Evolutionary conservation across 305 asterid genomes (phyloP), one percentile per base, ranked within the genome.

Genomic region (Nicotiana rustica): DNA sequence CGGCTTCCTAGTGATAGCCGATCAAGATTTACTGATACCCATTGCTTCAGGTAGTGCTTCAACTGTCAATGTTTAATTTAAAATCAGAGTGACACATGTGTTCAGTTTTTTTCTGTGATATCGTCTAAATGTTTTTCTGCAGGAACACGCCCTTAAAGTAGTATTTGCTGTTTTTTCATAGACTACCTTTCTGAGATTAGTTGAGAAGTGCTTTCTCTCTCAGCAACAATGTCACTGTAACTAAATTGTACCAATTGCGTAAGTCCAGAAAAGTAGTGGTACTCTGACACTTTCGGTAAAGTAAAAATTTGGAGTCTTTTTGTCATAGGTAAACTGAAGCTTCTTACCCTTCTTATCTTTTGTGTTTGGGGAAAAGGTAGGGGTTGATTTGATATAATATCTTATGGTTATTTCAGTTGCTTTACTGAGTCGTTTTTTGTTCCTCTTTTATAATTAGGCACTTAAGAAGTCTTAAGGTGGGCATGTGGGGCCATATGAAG

Each of bases 11-110:
- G 87, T 84, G 98, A 96, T 85, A 84, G 91, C 71, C 92, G 94
- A 68, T 85, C 97, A 55, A 92, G 97, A 88, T 86, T 91, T 87
- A 84, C 84, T 88, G 97, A 93, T 82, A 82, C 89, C 82, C 95
- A 89, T 78, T 90, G 95, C 77, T 92, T 90, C 92, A 96, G 98
- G 99, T 94, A 92, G 82, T 70, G 47, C 70, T 73, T 80, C 73
- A 71, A 67, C 62, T 83, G 57, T 25, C 80, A 52, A 8, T 75
- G 80, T 29, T 29, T 41, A 52, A 52, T 52, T 25, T 75, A 52
- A 75, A 75, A 15, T 49, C 64, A 29, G 64, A 75, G 44, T 6
- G 55, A 75, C 52, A 44, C 79, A 25, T 49, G 79, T 73, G 78
- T 75, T 47, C 84, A 71, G 73, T 55, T 29, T 49, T 73, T 44